Evolutionary conservation across 129 eudicot genomes (phyloP).

Genomic region (Chrysanthemum lavandulifolium): DNA sequence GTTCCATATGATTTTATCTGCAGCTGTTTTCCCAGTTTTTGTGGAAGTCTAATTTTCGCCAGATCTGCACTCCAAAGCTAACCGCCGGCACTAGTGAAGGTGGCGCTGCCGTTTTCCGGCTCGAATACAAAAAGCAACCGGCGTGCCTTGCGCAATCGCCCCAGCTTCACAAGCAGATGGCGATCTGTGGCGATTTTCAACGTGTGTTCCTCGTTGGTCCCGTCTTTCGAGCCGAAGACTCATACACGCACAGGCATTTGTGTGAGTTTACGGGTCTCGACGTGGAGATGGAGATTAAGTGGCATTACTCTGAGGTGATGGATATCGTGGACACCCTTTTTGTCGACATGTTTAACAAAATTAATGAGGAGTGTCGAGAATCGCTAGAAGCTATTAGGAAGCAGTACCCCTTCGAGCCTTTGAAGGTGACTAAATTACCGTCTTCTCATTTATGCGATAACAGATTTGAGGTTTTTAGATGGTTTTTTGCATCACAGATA

Average conservation of each 20-base stretch:
- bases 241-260: conserved; percentile 85
- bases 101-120: conserved; percentile 83
- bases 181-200: conserved; percentile 82
- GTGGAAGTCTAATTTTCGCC: conserved; percentile 55
- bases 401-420: conserved; percentile 80
- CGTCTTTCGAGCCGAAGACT: conserved; percentile 94
- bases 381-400: conserved; percentile 71
- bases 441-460: not conserved
- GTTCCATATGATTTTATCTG: conserved; percentile 17
- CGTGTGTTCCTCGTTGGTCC: conserved; percentile 88
- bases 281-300: conserved; percentile 86
- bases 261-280: conserved; percentile 95
- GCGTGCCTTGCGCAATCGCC: conserved; percentile 98
- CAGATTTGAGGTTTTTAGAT: too few species aligned
- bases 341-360: conserved; percentile 69
- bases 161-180: conserved; percentile 94
- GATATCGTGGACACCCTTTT: conserved; percentile 81
- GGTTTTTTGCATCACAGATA: not conserved
- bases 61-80: conserved; percentile 77
- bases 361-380: conserved; percentile 67
- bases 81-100: conserved; percentile 96
- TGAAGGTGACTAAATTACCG: conserved; percentile 46
- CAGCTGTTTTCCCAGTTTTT: conserved; percentile 76
- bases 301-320: conserved; percentile 96
- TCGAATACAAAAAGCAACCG: conserved; percentile 77